phyloP scores from a whole-genome alignment of 148 eudicot genomes.

The Nyssa sinensis region DNA sequence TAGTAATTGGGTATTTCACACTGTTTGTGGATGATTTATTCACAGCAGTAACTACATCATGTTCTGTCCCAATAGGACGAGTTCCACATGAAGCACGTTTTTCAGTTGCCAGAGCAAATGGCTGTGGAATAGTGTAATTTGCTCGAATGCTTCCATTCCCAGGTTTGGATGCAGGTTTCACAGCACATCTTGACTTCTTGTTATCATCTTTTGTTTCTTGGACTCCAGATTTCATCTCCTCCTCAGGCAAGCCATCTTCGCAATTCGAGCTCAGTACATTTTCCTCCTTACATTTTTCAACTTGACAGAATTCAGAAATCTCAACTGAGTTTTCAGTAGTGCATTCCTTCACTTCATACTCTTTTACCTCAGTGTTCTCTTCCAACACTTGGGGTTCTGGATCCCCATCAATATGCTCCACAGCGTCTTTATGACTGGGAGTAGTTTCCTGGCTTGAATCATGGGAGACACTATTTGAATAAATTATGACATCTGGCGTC shows the following conservation, averaged over 20 bases:
- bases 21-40: slow-evolving; percentile 36
- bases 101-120: slow-evolving; percentile 91
- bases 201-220: slow-evolving; percentile 31
- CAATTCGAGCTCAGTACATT: slow-evolving; percentile 8
- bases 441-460: slow-evolving; percentile 28
- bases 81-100: slow-evolving; percentile 58
- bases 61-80: slow-evolving; percentile 53
- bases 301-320: slow-evolving; percentile 32
- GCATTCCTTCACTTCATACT: slow-evolving; percentile 57
- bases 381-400: slow-evolving; percentile 21
- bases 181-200: slow-evolving; percentile 35
- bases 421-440: slow-evolving; percentile 27
- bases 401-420: slow-evolving; percentile 26
- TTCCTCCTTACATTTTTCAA: slow-evolving; percentile 31
- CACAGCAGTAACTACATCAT: slow-evolving; percentile 29
- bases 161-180: slow-evolving; percentile 42
- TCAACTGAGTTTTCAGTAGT: slow-evolving; percentile 31
- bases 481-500: slow-evolving; percentile 52
- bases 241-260: slow-evolving; percentile 21
- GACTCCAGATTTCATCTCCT: slow-evolving; percentile 25
- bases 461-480: slow-evolving; percentile 32
- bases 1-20: slow-evolving; percentile 19
- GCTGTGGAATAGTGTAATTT: slow-evolving; percentile 80
- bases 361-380: slow-evolving; percentile 31
- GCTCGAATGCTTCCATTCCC: slow-evolving; percentile 37